Base-by-base conservation (phyloP, 2,329 filamentous ascomycete genomes). In the Cercospora brassicicola region DNA sequence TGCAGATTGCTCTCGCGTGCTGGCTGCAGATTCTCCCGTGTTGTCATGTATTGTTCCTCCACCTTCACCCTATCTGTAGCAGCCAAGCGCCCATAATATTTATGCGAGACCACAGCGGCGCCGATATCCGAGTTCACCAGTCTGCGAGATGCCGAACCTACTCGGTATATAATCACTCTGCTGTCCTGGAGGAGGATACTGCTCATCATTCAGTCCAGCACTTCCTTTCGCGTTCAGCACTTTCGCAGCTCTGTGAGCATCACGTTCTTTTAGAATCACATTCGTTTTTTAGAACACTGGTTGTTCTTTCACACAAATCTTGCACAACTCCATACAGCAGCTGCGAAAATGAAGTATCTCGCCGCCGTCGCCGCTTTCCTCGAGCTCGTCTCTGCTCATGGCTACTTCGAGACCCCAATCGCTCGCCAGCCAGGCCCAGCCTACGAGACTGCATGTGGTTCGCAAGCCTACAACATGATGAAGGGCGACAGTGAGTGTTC, bases 401-500 rank as follows among this genome's bases (percentile, higher is more conserved):
- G 86, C 71, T 84, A 82, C 76, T 81, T 88, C 76, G 79, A 76
- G 67, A 79, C 74, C 42, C 86, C 86, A 9, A 69, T 75, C 26
- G 78, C 83, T 59, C 84, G 86, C 74, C 78, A 81, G 73, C 83
- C 86, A 20, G 86, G 86, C 59, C 31, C 77, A 55, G 84, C 84
- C 20, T 85, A 86, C 81, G 74, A 80, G 69, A 76, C 81, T 13
- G 83, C 84, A 65, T 88, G 86, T 72, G 86, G 86, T 65, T 74
- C 82, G 69, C 85, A 87, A 77, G 82, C 86, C 73, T 82, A 81
- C 78, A 81, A 81, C 80, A 84, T 84, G 79, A 83, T 86, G 78
- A 70, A 71, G 39, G 80, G 83, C 15, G 86, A 88, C 81, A 81
- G 48, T 28, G 28, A 7, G 28, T 28, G 28, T 28, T 28, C 28